phyloP scores from a whole-genome alignment of 2,329 filamentous ascomycete species.

The Verticillium klebahnii region DNA sequence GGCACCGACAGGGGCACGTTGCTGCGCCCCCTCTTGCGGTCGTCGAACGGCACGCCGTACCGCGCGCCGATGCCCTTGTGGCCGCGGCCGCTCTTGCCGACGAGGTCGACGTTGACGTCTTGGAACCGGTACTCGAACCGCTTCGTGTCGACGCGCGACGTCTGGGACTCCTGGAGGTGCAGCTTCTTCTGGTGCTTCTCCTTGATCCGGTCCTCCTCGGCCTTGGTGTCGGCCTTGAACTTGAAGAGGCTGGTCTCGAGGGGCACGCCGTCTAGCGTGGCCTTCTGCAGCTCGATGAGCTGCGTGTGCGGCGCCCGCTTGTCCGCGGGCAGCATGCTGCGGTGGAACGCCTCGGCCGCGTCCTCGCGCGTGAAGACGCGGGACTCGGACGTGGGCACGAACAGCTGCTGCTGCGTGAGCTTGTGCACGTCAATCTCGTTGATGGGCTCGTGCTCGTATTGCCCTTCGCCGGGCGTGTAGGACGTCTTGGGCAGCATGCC shows the following conservation, averaged over 20 bases:
- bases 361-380: slow-evolving; percentile 60
- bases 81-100: slow-evolving; percentile 49
- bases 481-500: slow-evolving; percentile 74
- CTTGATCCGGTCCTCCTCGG: slow-evolving; percentile 35
- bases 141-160: slow-evolving; percentile 40
- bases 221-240: slow-evolving; percentile 38
- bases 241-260: slow-evolving; percentile 28
- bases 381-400: slow-evolving; percentile 59
- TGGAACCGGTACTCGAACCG: slow-evolving; percentile 62
- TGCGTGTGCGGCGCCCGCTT: slow-evolving; percentile 58
- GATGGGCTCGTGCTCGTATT: slow-evolving; percentile 52
- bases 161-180: slow-evolving; percentile 32
- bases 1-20: slow-evolving; percentile 64
- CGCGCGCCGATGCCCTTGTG: slow-evolving; percentile 52
- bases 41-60: slow-evolving; percentile 59
- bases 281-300: slow-evolving; percentile 51
- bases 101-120: slow-evolving; percentile 51
- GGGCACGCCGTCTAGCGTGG: slow-evolving; percentile 32
- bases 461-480: slow-evolving; percentile 43
- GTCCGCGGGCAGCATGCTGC: slow-evolving; percentile 56
- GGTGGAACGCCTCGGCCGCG: slow-evolving; percentile 60
- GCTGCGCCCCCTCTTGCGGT: slow-evolving; percentile 58
- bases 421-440: slow-evolving; percentile 62
- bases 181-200: slow-evolving; percentile 23
- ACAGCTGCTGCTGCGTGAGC: slow-evolving; percentile 59